A percentile compares a stretch with the other conserved stretches of the same genome.
Conservation (phyloP, 2,329 filamentous ascomycete genomes). For the Thielaviopsis ethacetica region DNA sequence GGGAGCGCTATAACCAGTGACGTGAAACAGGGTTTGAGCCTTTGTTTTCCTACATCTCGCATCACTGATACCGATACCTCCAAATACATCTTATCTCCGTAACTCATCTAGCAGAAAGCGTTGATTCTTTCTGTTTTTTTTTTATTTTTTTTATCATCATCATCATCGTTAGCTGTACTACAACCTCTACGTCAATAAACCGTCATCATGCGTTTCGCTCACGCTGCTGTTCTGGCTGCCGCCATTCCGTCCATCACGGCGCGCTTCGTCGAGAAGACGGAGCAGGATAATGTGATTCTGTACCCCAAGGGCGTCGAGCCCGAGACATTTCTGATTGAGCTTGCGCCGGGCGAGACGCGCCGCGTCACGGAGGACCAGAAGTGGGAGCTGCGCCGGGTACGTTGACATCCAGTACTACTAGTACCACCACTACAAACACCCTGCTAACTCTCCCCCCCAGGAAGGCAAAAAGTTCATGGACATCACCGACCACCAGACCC, state of each 20-base stretch:
- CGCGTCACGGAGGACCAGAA: slow-evolving; percentile 94
- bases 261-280: slow-evolving; percentile 38
- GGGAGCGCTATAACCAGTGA: neutral
- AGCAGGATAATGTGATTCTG: slow-evolving; percentile 34
- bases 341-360: slow-evolving; percentile 63
- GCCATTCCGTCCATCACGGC: slow-evolving; percentile 38
- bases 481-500: slow-evolving; percentile 59
- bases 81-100: too few relatives aligned
- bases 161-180: slow-evolving; percentile 2
- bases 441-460: slow-evolving; percentile 30
- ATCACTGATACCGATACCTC: neutral
- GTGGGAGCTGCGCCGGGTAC: slow-evolving; percentile 72
- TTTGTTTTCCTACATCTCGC: neutral
- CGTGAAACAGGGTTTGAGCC: neutral
- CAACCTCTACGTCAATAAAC: neutral
- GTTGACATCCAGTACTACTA: slow-evolving; percentile 16
- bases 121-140: neutral
- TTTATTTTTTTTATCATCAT: neutral
- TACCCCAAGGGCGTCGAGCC: slow-evolving; percentile 24
- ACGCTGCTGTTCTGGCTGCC: slow-evolving; percentile 35
- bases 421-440: neutral
- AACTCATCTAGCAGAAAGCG: too few relatives aligned
- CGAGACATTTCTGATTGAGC: slow-evolving; percentile 62
- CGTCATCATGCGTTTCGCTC: slow-evolving; percentile 34
- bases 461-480: slow-evolving; percentile 85